Conservation (phyloP, 2,329 filamentous ascomycete genomes). For the Colletotrichum gigasporum region DNA sequence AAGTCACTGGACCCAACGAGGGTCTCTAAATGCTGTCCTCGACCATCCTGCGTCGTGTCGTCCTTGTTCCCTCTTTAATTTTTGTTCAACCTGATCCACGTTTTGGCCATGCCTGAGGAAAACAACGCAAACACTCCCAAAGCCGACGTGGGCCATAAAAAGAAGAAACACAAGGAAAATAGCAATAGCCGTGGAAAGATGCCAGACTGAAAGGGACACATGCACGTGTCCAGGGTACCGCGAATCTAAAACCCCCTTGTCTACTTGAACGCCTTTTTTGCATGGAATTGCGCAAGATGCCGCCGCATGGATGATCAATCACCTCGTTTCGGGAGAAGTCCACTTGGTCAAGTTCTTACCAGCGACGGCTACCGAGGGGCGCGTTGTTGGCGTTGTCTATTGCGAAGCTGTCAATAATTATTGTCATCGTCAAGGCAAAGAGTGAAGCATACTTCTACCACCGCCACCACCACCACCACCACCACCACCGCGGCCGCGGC, state of each 20-base stretch:
- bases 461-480: constrained; percentile 55
- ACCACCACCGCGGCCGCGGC: constrained; percentile 66
- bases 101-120: constrained; percentile 29
- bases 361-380: constrained; percentile 57
- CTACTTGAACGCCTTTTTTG: constrained; percentile 33
- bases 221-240: constrained; percentile 11
- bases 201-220: constrained; percentile 15
- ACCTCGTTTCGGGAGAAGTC: neutral
- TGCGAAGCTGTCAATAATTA: constrained; percentile 40
- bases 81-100: constrained; percentile 31
- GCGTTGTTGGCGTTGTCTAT: constrained; percentile 60
- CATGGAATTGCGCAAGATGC: constrained; percentile 26
- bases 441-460: constrained; percentile 58
- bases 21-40: constrained; percentile 26
- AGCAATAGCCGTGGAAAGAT: constrained; percentile 16
- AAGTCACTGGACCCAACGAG: constrained; percentile 25
- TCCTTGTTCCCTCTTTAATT: constrained; percentile 27
- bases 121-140: constrained; percentile 19
- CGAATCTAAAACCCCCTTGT: constrained; percentile 25
- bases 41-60: constrained; percentile 20
- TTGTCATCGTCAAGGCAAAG: constrained; percentile 32
- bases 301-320: constrained; percentile 23
- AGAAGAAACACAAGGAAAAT: neutral
- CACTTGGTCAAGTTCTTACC: constrained; percentile 47
- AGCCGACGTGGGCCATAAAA: constrained; percentile 16